Percentiles rank a stretch among this genome's conserved stretches.
Conservation (phyloP, 1,284 basidiomycete genomes). For the Melampsora medusae region DNA sequence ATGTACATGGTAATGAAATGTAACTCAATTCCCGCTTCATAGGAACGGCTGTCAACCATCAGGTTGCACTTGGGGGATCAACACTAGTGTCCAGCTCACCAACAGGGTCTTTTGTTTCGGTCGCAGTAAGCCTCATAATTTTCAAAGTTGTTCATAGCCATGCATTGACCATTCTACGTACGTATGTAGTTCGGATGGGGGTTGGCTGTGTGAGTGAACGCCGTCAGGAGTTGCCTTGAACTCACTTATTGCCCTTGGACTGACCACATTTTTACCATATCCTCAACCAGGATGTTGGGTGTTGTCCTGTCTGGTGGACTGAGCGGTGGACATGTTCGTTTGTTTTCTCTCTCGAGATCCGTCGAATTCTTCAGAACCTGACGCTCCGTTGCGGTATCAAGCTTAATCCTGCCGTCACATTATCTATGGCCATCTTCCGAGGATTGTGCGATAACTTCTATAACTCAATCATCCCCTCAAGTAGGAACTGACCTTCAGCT, state of each 20-base stretch:
- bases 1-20: too few species aligned
- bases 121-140: conserved; percentile 1
- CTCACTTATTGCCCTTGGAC: neutral
- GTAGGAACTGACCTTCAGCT: neutral
- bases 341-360: neutral
- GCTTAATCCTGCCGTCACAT: conserved; percentile 41
- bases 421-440: conserved; percentile 29
- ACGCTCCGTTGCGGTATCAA: neutral
- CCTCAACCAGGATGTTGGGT: conserved; percentile 24
- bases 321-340: conserved; percentile 43
- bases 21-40: neutral
- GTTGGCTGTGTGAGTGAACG: conserved; percentile 31
- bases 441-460: conserved; percentile 18
- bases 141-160: neutral
- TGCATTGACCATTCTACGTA: neutral
- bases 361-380: neutral
- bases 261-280: neutral
- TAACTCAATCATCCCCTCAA: neutral
- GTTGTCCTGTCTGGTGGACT: conserved; percentile 34
- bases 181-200: conserved; percentile 40
- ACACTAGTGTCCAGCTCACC: conserved; percentile 19
- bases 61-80: conserved; percentile 35
- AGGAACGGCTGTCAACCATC: conserved; percentile 44
- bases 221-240: neutral
- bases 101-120: conserved; percentile 21